Conservation (phyloP, 306 rosid genomes). For the Pyrus bretschneideri region DNA sequence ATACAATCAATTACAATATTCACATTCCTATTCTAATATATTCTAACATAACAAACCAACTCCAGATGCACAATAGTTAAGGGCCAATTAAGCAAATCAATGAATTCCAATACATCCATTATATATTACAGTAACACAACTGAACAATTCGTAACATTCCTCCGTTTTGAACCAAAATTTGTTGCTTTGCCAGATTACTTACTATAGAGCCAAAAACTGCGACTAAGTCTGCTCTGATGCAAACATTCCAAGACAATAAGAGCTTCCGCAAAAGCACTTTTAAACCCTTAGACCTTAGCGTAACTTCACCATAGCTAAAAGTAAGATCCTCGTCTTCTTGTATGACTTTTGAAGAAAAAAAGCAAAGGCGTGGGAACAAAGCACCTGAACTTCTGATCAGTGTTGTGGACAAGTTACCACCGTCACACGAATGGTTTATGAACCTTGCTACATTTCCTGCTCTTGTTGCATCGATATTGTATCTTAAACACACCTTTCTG, state of each 20-base stretch:
- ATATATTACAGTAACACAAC: not conserved
- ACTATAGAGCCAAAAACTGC: not conserved
- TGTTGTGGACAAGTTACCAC: conserved; percentile 66
- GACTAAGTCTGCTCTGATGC: conserved; percentile 65
- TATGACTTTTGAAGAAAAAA: conserved; percentile 58
- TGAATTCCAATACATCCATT: not conserved
- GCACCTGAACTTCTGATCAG: conserved; percentile 68
- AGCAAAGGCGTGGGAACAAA: conserved; percentile 76
- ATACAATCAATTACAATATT: too few species aligned
- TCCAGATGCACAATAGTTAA: not conserved
- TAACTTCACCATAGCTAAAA: conserved; percentile 79
- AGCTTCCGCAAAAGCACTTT: conserved; percentile 71
- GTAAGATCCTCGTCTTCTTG: conserved; percentile 58
- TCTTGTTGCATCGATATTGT: conserved; percentile 76
- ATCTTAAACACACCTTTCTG: conserved; percentile 74
- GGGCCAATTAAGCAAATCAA: not conserved
- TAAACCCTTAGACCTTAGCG: conserved; percentile 44
- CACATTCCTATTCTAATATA: too few species aligned
- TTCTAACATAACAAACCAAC: not conserved
- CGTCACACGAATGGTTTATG: conserved; percentile 87
- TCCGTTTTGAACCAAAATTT: too few species aligned
- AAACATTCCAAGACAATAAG: conserved; percentile 63
- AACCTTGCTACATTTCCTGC: conserved; percentile 80
- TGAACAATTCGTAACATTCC: too few species aligned
- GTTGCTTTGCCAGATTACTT: not conserved